Evolutionary conservation across 2,329 filamentous ascomycete species (phyloP).

Genomic region (Penicillium glabrum): DNA sequence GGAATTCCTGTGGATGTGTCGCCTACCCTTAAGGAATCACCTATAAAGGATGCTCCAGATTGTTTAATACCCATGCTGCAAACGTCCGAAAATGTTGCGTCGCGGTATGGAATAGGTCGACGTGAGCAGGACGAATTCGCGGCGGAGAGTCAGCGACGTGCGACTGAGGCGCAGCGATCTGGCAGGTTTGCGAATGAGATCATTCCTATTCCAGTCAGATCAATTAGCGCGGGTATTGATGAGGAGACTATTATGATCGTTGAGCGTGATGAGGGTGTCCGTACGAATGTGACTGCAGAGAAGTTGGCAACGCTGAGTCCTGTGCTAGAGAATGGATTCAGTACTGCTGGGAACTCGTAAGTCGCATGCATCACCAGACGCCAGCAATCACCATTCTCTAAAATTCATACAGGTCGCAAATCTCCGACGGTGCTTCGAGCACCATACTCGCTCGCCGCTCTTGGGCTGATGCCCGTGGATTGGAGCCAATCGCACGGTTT

Average conservation of each 20-base stretch:
- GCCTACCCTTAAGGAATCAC: conserved; percentile 67
- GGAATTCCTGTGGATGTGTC: conserved; percentile 84
- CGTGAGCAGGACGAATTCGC: conserved; percentile 83
- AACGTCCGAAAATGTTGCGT: conserved; percentile 85
- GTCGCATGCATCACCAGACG: background rate
- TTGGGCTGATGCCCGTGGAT: conserved; percentile 71
- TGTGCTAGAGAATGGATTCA: conserved; percentile 75
- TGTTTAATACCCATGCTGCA: conserved; percentile 95
- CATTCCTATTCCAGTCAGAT: conserved; percentile 72
- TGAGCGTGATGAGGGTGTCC: conserved; percentile 75
- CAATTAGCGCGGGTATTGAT: conserved; percentile 59
- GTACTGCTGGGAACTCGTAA: conserved; percentile 76
- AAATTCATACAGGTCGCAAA: conserved; percentile 56
- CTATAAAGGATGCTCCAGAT: conserved; percentile 69
- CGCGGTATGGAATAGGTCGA: conserved; percentile 69
- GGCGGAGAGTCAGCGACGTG: conserved; percentile 70
- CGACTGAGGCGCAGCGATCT: conserved; percentile 65
- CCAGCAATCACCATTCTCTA: background rate
- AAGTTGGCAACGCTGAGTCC: conserved; percentile 78
- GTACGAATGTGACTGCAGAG: conserved; percentile 66
- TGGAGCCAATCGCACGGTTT: conserved; percentile 71
- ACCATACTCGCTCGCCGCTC: conserved; percentile 81
- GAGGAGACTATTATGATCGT: conserved; percentile 64
- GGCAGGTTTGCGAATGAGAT: conserved; percentile 78
- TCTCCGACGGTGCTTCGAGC: conserved; percentile 84